Base-by-base conservation (phyloP, 83 land plant genomes). In the Picea engelmannii region DNA sequence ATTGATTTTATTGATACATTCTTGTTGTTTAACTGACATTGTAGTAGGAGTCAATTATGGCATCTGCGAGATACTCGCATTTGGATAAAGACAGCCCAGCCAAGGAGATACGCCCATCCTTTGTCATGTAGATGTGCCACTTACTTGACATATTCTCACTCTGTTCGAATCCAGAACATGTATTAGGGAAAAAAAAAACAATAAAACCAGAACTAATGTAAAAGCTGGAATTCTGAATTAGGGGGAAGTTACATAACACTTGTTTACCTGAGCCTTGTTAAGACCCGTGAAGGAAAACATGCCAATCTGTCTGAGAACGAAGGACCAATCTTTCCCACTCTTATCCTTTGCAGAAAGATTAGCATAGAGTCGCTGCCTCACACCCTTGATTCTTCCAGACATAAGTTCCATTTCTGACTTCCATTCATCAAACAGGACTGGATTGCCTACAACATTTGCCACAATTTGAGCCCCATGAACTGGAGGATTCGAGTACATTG, bases 61-160 rank as follows among this genome's bases (percentile, higher is more conserved):
- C 95, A 88, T 97, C 99, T 4, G 99, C 98, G 80, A 97, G 93
- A 79, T 95, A 97, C 40, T 92, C 94, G 62, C 99, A 97, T 80
- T 97, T 94, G 49, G 99, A 92, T 77, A 90, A 81, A 76, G 96
- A 89, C 38, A 97, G 86, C 59, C 99, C 99, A 60, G 96, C 99
- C 89, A 97, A 84, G 6, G 99, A 97, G 81, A 97, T 95, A 62
- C 99, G 91, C 25, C 98, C 96, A 84, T 97, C 99, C 91, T 97
- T 97, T 20, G 99, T 97, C 98, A 97, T 94, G 91, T 97, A 95
- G 52, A 95, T 92, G 80, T 95, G 99, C 99, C 99, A 97, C 87
- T 97, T 97, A 59, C 92, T 87, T 16, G 98, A 93, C 99, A 97
- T 97, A 78, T 94, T 92, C 11, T 95, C 98, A 84, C 95, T 94